Conservation (phyloP, 2,329 filamentous ascomycete species). For the Monosporascus ibericus region DNA sequence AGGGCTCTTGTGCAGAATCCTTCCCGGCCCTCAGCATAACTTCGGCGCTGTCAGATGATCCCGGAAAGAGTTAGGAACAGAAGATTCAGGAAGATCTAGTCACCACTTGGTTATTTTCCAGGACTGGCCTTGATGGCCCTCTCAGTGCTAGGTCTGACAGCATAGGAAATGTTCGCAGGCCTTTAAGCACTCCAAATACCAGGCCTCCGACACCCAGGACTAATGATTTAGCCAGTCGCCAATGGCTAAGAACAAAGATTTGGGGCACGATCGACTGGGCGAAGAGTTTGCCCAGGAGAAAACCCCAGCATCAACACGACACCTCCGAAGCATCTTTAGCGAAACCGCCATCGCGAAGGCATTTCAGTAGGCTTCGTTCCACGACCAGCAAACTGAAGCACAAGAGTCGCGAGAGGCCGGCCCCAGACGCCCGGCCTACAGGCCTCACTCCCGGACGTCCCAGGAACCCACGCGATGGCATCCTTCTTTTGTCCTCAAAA, state of each 20-base stretch:
- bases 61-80: slow-evolving; percentile 6
- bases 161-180: slow-evolving; percentile 7
- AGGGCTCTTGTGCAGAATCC: slow-evolving; percentile 10
- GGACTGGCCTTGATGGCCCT: slow-evolving; percentile 20
- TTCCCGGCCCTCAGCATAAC: slow-evolving; percentile 10
- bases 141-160: slow-evolving; percentile 14
- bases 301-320: slow-evolving; percentile 18
- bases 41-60: slow-evolving; percentile 6
- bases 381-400: slow-evolving; percentile 1
- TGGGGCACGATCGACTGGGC: slow-evolving; percentile 21
- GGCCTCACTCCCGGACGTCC: background rate
- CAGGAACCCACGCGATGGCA: background rate
- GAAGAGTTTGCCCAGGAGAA: slow-evolving; percentile 19
- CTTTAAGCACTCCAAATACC: slow-evolving; percentile 6
- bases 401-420: background rate
- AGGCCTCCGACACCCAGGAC: slow-evolving; percentile 8
- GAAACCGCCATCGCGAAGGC: slow-evolving; percentile 1
- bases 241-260: slow-evolving; percentile 7
- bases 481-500: slow-evolving; percentile 9
- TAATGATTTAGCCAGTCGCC: slow-evolving; percentile 8
- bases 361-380: background rate
- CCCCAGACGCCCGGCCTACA: background rate
- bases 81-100: slow-evolving; percentile 6
- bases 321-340: slow-evolving; percentile 19
- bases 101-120: slow-evolving; percentile 10